Conservation (phyloP, 2,329 filamentous ascomycete species). For the Clonostachys solani region DNA sequence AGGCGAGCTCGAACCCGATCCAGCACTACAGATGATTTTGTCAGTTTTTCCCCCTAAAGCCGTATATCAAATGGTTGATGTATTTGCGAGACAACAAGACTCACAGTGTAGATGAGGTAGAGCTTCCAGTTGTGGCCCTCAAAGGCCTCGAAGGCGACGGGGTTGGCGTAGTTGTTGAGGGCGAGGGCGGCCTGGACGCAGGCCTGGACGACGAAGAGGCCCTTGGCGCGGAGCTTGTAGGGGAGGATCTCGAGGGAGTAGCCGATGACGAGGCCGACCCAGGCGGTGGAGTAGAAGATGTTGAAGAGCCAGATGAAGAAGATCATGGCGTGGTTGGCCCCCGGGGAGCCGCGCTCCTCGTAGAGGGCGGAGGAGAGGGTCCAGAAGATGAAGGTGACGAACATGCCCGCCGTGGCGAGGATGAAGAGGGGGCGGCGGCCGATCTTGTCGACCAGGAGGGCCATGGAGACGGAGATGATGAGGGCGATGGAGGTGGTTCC, state of each 20-base stretch:
- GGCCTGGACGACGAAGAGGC: conserved; percentile 13
- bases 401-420: conserved; percentile 33
- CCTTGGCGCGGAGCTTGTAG: conserved; percentile 15
- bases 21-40: conserved; percentile 23
- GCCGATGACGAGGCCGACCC: conserved; percentile 14
- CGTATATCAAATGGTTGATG: background rate
- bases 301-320: conserved; percentile 48
- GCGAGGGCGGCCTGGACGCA: conserved; percentile 8
- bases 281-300: conserved; percentile 12
- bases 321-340: conserved; percentile 42
- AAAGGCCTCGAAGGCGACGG: conserved; percentile 10
- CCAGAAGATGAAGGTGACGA: conserved; percentile 35
- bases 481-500: conserved; percentile 52
- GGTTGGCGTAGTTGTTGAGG: conserved; percentile 11
- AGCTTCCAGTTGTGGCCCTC: conserved; percentile 6
- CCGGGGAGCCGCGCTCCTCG: conserved; percentile 26
- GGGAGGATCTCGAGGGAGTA: conserved; percentile 18
- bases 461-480: conserved; percentile 45
- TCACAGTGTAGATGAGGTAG: conserved; percentile 4
- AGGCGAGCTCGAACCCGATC: conserved; percentile 55
- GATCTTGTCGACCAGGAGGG: conserved; percentile 35
- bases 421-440: conserved; percentile 46
- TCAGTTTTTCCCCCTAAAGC: background rate
- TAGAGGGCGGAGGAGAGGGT: conserved; percentile 42
- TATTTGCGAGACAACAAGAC: background rate